Conservation (phyloP, 2,329 filamentous ascomycete species). For the Xylaria polymorpha region DNA sequence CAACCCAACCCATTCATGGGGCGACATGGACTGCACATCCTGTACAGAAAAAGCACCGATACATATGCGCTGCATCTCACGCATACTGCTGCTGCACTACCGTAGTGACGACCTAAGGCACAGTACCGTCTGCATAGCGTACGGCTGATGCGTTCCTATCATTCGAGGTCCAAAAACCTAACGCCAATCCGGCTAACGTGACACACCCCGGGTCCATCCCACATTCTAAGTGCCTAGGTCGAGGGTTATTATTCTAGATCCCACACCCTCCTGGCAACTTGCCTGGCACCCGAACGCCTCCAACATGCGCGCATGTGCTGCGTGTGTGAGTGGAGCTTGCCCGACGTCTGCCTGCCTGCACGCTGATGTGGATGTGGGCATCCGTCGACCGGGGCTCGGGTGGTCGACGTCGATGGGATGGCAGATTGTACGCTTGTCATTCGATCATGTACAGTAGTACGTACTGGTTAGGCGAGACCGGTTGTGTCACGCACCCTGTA, state of each 20-base stretch:
- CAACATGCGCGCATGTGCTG: constrained; percentile 34
- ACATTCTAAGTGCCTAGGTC: constrained; percentile 22
- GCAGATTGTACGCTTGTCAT: constrained; percentile 34
- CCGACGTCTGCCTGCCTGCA: constrained; percentile 37
- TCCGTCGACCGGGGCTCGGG: constrained; percentile 27
- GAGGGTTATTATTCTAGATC: constrained; percentile 38
- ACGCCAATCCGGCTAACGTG: constrained; percentile 43
- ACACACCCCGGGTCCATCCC: constrained; percentile 40
- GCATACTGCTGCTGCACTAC: constrained; percentile 49
- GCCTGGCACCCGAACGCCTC: constrained; percentile 42
- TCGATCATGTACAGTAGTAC: constrained; percentile 23
- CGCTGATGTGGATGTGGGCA: constrained; percentile 39
- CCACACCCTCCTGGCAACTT: constrained; percentile 28
- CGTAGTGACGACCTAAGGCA: too few species aligned
- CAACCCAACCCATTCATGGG: constrained; percentile 29
- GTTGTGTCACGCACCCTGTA: constrained; percentile 28
- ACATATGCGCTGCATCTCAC: constrained; percentile 49
- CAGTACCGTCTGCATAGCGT: constrained; percentile 41
- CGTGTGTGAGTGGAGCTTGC: constrained; percentile 37
- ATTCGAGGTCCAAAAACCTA: constrained; percentile 41
- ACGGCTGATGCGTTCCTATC: constrained; percentile 45
- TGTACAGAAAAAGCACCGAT: constrained; percentile 34
- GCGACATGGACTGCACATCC: constrained; percentile 16
- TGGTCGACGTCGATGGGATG: constrained; percentile 24
- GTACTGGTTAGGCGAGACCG: constrained; percentile 13